A percentile compares a stretch with the other conserved stretches of the same genome.
Conservation (phyloP, 768 basidiomycete genomes). For the Lentinula aciculospora region DNA sequence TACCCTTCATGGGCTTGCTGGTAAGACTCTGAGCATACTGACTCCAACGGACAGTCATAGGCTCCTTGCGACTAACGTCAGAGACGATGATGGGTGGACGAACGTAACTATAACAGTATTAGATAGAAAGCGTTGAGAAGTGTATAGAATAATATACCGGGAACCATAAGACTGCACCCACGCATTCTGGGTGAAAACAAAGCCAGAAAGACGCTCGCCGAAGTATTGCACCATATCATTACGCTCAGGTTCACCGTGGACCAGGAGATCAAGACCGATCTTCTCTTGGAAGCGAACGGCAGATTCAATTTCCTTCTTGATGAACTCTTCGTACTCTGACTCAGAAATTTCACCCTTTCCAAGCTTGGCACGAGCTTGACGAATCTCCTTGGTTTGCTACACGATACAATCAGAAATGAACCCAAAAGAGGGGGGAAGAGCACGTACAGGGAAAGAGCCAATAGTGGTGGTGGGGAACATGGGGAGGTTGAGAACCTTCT, state of each 20-base stretch:
- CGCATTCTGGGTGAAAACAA: slow-evolving; percentile 96
- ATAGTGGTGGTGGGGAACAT: slow-evolving; percentile 99
- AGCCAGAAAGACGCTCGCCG: slow-evolving; percentile 90
- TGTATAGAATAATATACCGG: slow-evolving; percentile 45
- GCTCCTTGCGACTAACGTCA: slow-evolving; percentile 86
- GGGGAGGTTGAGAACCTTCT: slow-evolving; percentile 87
- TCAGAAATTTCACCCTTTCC: slow-evolving; percentile 85
- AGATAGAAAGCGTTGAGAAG: not conserved
- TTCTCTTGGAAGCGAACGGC: slow-evolving; percentile 97
- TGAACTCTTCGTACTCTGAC: slow-evolving; percentile 92
- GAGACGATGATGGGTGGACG: slow-evolving; percentile 98
- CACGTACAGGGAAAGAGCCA: slow-evolving; percentile 87
- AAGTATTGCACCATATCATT: slow-evolving; percentile 99
- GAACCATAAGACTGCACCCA: slow-evolving; percentile 99
- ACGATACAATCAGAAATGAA: slow-evolving; percentile 11
- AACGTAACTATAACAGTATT: slow-evolving; percentile 60
- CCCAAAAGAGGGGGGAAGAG: not conserved
- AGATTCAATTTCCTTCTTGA: slow-evolving; percentile 92
- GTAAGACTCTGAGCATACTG: slow-evolving; percentile 94
- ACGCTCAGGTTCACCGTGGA: slow-evolving; percentile 98
- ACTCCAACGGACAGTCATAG: slow-evolving; percentile 98
- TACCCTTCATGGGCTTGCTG: slow-evolving; percentile 96
- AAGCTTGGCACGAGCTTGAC: slow-evolving; percentile 91
- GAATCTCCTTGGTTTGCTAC: slow-evolving; percentile 98
- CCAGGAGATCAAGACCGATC: slow-evolving; percentile 92